Base-by-base conservation (phyloP, 495 filamentous ascomycete genomes). In the Elaphomyces granulatus region DNA sequence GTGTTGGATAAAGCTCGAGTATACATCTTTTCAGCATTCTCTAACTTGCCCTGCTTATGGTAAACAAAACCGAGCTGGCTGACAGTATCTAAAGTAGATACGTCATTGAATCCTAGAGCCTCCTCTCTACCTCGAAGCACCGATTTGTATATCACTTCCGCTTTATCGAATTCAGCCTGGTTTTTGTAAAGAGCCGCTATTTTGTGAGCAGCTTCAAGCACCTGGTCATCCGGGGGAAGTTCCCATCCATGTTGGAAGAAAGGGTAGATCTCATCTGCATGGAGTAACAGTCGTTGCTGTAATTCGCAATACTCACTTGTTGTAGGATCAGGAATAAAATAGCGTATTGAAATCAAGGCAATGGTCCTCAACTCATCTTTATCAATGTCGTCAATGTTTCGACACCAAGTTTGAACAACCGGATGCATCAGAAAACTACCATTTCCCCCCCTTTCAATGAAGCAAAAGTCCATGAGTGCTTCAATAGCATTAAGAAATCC, bases 281-380 rank as follows among this genome's bases (percentile, higher is more conserved):
- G 62, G 44, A 51, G 52, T 39, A 64, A 44, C 44, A 61, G 55
- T 35, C 62, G 54, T 41, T 44, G 57, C 45, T 63, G 49, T 20
- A 54, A 35, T 15, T 47, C 31, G 40, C 54, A 54, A 46, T 51
- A 58, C 32, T 52, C 40, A 36, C 33, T 31, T 20, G 35, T 35
- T 37, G 49, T 40, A 14, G 34, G 2, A 28, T 18, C 35, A 16
- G 51, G 53, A 4, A 51, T 48, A 34, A 18, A 33, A 43, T 45
- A 53, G 20, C 51, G 53, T 45, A 63, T 42, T 20, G 40, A 49
- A 42, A 47, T 40, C 2, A 54, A 20, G 37, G 45, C 54, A 3
- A 60, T 41, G 14, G 26, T 30, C 21, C 39, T 30, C 23, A 38
- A n/a, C n/a, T n/a, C n/a, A n/a, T n/a, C n/a, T n/a, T n/a, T n/a